These are phyloP conservation scores for Arthrinium phaeospermum DNA, from an alignment of 2,329 filamentous ascomycete genomes.

Conservation along the genomic window DNA sequence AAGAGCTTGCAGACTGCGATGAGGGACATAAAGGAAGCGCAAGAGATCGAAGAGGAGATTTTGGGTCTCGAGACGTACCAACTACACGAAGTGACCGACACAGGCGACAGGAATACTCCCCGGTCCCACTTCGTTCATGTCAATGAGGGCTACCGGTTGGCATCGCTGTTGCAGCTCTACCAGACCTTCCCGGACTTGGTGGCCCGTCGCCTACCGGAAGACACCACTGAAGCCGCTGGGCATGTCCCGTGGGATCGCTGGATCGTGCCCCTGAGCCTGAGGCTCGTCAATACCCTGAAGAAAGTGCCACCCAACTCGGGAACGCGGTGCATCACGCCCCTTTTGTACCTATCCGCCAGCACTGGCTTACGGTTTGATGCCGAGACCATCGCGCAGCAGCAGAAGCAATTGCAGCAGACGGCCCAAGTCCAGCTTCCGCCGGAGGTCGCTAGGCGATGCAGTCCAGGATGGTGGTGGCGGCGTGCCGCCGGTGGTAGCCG, in stretches of 20 bases:
- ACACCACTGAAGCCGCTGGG: conserved; percentile 23
- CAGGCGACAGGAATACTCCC: conserved; percentile 36
- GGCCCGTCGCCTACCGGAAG: conserved; percentile 35
- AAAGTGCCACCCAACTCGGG: conserved; percentile 43
- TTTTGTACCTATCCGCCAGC: conserved; percentile 45
- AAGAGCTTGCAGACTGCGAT: conserved; percentile 34
- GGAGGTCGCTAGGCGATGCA: conserved; percentile 19
- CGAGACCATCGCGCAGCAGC: conserved; percentile 28
- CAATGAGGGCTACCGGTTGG: conserved; percentile 45
- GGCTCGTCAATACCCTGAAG: conserved; percentile 40
- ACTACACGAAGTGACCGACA: conserved; percentile 32
- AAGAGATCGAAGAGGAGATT: conserved; percentile 42
- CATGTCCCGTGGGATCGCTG: conserved; percentile 42
- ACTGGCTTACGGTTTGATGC: conserved; percentile 37
- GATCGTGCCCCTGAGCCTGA: conserved; percentile 42
- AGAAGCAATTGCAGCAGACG: conserved; percentile 11
- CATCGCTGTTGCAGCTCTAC: conserved; percentile 46
- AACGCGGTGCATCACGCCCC: conserved; percentile 44
- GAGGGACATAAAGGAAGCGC: conserved; percentile 41
- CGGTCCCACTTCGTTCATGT: conserved; percentile 40
- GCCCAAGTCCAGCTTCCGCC: neutral
- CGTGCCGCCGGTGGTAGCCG: neutral
- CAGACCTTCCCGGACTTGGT: conserved; percentile 45
- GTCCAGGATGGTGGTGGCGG: neutral
- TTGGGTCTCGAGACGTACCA: conserved; percentile 38